These are phyloP conservation scores for Trypanosoma rangeli DNA, from an alignment of 208 protist genomes.

Conservation along the genomic window DNA sequence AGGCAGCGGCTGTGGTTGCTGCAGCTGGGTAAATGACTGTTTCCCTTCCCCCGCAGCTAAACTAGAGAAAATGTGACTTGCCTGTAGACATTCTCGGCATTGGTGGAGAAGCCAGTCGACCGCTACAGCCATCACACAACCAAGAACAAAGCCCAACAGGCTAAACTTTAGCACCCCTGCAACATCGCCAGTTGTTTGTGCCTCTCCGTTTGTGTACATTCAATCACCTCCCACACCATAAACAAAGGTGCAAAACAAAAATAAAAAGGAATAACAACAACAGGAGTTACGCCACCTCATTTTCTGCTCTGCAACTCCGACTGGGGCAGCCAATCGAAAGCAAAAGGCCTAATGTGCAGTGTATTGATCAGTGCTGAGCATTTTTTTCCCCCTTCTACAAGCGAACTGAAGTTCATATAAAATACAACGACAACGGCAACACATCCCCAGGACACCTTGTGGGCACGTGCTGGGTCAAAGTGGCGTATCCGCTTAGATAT, in stretches of 20 bases:
- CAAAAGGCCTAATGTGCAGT: background rate
- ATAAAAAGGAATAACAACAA: conserved; percentile 1
- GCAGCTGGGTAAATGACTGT: background rate
- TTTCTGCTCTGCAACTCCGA: background rate
- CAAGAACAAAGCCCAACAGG: conserved; percentile 16
- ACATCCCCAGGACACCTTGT: background rate
- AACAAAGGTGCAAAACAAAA: background rate
- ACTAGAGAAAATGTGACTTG: background rate
- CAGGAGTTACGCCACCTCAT: background rate
- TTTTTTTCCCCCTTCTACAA: background rate
- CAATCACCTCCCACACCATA: background rate
- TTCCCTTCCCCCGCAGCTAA: conserved; percentile 11
- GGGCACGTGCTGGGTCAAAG: background rate
- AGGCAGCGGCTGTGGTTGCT: background rate
- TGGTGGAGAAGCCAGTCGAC: background rate
- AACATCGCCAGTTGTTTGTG: background rate
- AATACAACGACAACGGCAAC: background rate
- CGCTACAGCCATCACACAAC: background rate
- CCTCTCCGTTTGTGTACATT: conserved; percentile 4
- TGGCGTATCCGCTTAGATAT: background rate
- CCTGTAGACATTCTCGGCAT: background rate
- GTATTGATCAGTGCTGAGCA: background rate
- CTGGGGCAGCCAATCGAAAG: background rate
- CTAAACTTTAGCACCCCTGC: background rate
- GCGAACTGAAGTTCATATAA: background rate